phyloP scores from a whole-genome alignment of 768 basidiomycete species.

The Russula sp. region DNA sequence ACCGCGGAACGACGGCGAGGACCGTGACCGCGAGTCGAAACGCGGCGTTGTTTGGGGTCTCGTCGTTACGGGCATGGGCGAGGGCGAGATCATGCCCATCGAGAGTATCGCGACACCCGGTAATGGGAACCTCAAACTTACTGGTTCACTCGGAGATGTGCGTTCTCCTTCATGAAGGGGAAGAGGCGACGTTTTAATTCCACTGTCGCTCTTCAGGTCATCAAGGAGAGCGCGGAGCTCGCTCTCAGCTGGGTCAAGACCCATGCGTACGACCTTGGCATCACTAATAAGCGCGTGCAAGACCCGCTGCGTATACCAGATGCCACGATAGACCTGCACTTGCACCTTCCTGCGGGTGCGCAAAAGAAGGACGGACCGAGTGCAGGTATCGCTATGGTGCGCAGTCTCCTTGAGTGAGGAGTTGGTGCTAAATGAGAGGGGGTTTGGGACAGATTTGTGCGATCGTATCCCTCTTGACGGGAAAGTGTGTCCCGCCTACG shows the following conservation, averaged over 20 bases:
- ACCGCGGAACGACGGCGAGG: constrained; percentile 72
- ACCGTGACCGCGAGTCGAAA: constrained; percentile 64
- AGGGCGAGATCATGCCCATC: constrained; percentile 78
- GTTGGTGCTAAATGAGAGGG: neutral
- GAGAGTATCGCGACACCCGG: constrained; percentile 80
- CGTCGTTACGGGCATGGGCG: constrained; percentile 83
- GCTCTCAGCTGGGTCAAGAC: constrained; percentile 91
- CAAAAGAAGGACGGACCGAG: constrained; percentile 93
- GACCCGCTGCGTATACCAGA: constrained; percentile 72
- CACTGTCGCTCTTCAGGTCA: constrained; percentile 25
- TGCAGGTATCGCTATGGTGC: constrained; percentile 83
- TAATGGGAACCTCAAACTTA: constrained; percentile 62
- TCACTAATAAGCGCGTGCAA: constrained; percentile 59
- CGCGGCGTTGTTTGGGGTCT: constrained; percentile 79
- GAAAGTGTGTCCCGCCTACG: constrained; percentile 60
- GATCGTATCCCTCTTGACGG: constrained; percentile 77
- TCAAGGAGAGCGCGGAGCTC: constrained; percentile 86
- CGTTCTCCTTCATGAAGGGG: constrained; percentile 18
- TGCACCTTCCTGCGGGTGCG: constrained; percentile 84
- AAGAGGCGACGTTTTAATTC: too few relatives aligned
- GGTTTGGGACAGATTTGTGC: constrained; percentile 55
- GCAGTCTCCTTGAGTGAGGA: constrained; percentile 17
- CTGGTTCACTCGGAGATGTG: constrained; percentile 78
- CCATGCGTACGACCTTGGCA: constrained; percentile 70
- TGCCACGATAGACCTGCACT: constrained; percentile 65